These are phyloP conservation scores for Nematocida major DNA, from an alignment of 371 early-diverging fungal genomes.

Conservation along the genomic window DNA sequence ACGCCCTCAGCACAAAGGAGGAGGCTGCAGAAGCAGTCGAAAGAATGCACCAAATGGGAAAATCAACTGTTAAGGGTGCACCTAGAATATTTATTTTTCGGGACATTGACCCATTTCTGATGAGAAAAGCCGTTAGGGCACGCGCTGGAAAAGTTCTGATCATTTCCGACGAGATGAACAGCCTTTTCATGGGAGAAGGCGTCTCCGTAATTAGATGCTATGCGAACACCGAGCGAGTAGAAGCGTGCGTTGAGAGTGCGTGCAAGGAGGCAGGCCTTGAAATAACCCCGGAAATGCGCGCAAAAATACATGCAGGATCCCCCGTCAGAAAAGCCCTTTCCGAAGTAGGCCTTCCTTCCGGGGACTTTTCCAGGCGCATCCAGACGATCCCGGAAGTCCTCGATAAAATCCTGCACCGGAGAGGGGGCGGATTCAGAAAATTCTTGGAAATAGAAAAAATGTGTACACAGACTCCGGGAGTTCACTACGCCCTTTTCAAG, in stretches of 20 bases:
- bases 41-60: background rate
- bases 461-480: background rate
- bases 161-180: background rate
- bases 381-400: background rate
- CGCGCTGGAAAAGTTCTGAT: background rate
- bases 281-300: background rate
- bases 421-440: slow-evolving; percentile 12
- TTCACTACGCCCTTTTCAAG: slow-evolving; percentile 1
- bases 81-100: background rate
- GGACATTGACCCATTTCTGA: background rate
- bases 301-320: background rate
- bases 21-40: background rate
- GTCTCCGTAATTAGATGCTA: slow-evolving; percentile 8
- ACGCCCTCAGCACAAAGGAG: background rate
- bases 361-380: background rate
- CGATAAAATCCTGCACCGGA: background rate
- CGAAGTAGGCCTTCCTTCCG: background rate
- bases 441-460: slow-evolving; percentile 16
- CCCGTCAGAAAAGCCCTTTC: slow-evolving; percentile 16
- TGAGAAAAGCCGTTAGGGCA: background rate
- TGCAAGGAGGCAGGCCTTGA: background rate
- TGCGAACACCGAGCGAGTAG: background rate
- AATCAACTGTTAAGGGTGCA: background rate
- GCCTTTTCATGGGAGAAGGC: background rate
- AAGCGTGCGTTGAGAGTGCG: background rate